phyloP scores from a whole-genome alignment of 139 green algal species.

The Marvania coccoides region DNA sequence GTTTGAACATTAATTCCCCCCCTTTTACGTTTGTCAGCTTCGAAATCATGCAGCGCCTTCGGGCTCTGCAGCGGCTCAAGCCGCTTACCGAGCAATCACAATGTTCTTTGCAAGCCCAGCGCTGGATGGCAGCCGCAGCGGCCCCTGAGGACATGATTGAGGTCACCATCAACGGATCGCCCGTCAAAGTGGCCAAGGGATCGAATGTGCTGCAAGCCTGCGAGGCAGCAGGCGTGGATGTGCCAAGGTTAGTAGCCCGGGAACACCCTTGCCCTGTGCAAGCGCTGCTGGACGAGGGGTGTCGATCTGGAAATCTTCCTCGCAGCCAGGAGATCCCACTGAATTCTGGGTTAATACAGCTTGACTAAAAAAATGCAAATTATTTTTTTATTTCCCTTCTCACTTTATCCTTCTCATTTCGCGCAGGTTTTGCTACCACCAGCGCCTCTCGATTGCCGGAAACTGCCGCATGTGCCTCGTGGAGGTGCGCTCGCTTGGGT shows the following conservation, averaged over 20 bases:
- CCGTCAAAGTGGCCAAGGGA: constrained; percentile 77
- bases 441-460: constrained; percentile 92
- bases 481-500: constrained; percentile 55
- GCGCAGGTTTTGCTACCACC: constrained; percentile 97
- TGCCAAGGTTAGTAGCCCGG: constrained; percentile 62
- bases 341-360: too few relatives aligned
- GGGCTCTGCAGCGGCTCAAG: background rate
- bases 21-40: too few relatives aligned
- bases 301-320: too few relatives aligned
- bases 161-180: constrained; percentile 80
- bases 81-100: background rate
- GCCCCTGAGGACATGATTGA: constrained; percentile 59
- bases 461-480: constrained; percentile 99
- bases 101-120: background rate
- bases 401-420: background rate
- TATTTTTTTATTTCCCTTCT: background rate
- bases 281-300: too few relatives aligned
- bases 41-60: constrained; percentile 10
- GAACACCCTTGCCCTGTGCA: background rate
- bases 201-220: constrained; percentile 89
- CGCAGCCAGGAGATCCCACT: too few relatives aligned
- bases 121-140: constrained; percentile 6
- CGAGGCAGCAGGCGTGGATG: constrained; percentile 89
- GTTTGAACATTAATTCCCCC: too few relatives aligned
- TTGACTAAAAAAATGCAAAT: constrained; percentile 17